Base-by-base conservation (phyloP, 2,329 filamentous ascomycete genomes). In the Penicillium decumbens region DNA sequence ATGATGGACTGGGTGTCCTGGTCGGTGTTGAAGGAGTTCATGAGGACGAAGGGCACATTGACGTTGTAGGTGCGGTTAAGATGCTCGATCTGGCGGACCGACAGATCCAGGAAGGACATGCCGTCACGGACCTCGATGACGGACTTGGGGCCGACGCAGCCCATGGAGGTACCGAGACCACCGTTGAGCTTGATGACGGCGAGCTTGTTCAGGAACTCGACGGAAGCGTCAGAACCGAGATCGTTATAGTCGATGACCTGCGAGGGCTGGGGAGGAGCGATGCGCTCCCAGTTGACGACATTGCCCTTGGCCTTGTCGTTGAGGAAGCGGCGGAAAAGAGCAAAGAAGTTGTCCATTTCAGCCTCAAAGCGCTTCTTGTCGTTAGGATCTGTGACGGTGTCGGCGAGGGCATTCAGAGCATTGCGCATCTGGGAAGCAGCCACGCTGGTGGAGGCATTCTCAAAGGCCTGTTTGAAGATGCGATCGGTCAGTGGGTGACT, bases 11-110 rank as follows among this genome's bases (percentile, higher is more conserved):
- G 90, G 44, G 93, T 98, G 71, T 98, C 93, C 66, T 92, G 84
- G 73, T 98, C 91, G 71, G 93, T 98, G 83, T 98, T 98, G 88
- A 98, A 98, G 48, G 93, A 97, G 85, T 98, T 98, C 93, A 98
- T 98, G 65, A 98, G 85, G 62, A 98, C 85, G 75, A 98, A 96
- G 42, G 93, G 93, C 29, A 98, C 93, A 71, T 96, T 97, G 73
- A 95, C 89, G 64, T 87, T 83, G 79, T 96, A 97, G 59, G 90
- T 97, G 74, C 91, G 88, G 86, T 98, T 98, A 64, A 98, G 86
- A 80, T 90, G 95, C 79, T 98, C 93, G 70, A 98, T 95, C 81
- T 98, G 93, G 67, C 93, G 89, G 65, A 98, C 93, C 18, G 93
- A 97, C 65, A 98, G 82, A 76, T 98, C 93, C 62, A 98, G 82